Base-by-base conservation (phyloP, 495 filamentous ascomycete species). In the Sporormia fimetaria region DNA sequence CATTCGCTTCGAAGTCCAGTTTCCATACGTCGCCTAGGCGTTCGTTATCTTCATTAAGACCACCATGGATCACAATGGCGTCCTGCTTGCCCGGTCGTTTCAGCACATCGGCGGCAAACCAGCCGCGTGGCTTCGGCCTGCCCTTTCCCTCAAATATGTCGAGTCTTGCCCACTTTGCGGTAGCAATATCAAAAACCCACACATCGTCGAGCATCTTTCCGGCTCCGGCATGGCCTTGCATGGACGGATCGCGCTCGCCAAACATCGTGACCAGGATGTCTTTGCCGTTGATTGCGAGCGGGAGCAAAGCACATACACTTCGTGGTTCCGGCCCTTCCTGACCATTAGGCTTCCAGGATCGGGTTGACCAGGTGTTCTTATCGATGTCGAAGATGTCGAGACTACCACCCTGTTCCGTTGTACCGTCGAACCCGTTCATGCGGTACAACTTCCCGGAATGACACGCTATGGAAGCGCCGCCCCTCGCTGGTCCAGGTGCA, bases 361-460 rank as follows among this genome's bases (percentile, higher is more conserved):
- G 14, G 17, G 70, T 44, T 59, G 52, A 32, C 78, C 76, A 66
- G 60, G 46, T 32, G 32, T 66, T 55, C 0, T 38, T 45, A 2
- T 33, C 44, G 3, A 56, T 42, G 5, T 61, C 47, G 47, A 63
- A 72, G 11, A 75, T 65, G 42, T 90, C 81, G 5, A 90, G 28
- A 20, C 62, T 59, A 0, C 78, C 80, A 3, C 82, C 80, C 29
- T 78, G 66, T 49, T 83, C 76, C 0, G 42, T 57, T 21, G 66
- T 58, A 4, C 79, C 81, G 56, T 83, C 74, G 49, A 78, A 85
- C 0, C 82, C 82, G 52, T 80, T 80, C 59, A 81, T 82, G 16
- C 80, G 69, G 54, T 76, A 90, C 12, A 87, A 51, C 22, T 71
- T 63, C 12, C 68, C 68, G 37, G 65, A 58, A 3, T 62, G 57